Evolutionary conservation across 2,329 filamentous ascomycete species (phyloP).

Genomic region (Colletotrichum tropicale): DNA sequence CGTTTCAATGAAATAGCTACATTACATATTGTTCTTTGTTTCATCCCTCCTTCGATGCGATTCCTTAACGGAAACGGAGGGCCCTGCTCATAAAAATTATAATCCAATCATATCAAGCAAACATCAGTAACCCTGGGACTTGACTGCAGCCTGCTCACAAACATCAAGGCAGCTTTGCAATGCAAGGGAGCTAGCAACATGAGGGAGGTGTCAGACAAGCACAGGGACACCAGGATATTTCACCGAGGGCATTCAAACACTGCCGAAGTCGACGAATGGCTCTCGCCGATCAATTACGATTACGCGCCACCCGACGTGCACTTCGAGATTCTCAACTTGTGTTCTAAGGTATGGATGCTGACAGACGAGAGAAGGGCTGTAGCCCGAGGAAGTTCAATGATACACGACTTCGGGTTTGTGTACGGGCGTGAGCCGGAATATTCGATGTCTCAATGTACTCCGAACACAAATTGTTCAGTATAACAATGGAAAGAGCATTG

Average conservation of each 20-base stretch:
- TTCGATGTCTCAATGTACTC: too few species aligned
- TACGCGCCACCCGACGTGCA: background rate
- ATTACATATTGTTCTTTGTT: background rate
- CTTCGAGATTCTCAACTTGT: background rate
- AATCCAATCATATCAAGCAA: background rate
- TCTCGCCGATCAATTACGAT: background rate
- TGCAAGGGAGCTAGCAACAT: background rate
- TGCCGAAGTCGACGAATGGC: background rate
- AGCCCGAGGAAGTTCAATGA: too few species aligned
- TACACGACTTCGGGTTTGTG: too few species aligned
- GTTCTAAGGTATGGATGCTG: too few species aligned
- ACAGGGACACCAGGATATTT: background rate
- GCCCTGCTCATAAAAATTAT: background rate
- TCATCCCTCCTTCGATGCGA: background rate
- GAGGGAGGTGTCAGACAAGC: background rate
- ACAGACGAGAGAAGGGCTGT: too few species aligned
- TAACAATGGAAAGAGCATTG: too few species aligned
- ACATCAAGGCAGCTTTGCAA: background rate
- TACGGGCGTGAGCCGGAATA: too few species aligned
- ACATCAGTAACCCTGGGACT: background rate
- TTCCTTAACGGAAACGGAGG: accelerated
- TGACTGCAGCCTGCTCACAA: background rate
- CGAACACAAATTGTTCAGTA: too few species aligned
- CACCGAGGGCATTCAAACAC: background rate
- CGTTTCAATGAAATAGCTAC: background rate